phyloP scores from a whole-genome alignment of 176 grass and related monocot species.

The Phyllostachys edulis region DNA sequence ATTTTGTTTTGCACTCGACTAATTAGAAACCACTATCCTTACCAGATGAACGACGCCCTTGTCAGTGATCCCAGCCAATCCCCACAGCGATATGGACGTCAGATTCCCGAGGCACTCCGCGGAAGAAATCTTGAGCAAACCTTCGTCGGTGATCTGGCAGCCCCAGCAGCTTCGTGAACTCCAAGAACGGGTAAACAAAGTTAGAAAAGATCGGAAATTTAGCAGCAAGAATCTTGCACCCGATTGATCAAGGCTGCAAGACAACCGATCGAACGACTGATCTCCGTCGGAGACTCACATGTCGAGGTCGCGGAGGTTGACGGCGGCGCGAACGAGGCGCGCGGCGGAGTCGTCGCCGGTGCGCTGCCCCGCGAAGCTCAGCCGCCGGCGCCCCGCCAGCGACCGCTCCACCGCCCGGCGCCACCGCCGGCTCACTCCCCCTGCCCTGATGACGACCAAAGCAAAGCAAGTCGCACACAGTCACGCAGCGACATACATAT shows the following conservation, averaged over 20 bases:
- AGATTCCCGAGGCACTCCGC: slow-evolving; percentile 67
- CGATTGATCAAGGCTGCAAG: background rate
- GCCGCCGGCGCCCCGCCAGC: slow-evolving; percentile 61
- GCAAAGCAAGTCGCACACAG: background rate
- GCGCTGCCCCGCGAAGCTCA: slow-evolving; percentile 77
- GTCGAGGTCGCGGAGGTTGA: slow-evolving; percentile 86
- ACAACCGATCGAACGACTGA: background rate
- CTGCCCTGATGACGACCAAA: slow-evolving; percentile 44
- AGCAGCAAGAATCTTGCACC: background rate
- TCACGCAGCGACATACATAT: too few relatives aligned
- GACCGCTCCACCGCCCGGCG: slow-evolving; percentile 64
- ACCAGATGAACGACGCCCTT: slow-evolving; percentile 84
- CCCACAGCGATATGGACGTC: slow-evolving; percentile 84
- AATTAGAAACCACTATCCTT: background rate
- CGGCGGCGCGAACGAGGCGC: slow-evolving; percentile 64
- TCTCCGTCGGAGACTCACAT: slow-evolving; percentile 54
- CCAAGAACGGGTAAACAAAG: slow-evolving; percentile 38
- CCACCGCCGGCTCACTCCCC: slow-evolving; percentile 78
- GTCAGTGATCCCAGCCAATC: slow-evolving; percentile 83
- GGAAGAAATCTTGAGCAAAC: slow-evolving; percentile 66
- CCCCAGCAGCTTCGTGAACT: slow-evolving; percentile 93
- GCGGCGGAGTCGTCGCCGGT: slow-evolving; percentile 73
- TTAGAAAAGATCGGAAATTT: background rate
- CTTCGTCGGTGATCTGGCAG: slow-evolving; percentile 74
- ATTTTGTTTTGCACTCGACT: background rate